phyloP scores from a whole-genome alignment of 352 stramenopile genomes.

The Pythium periplocum region DNA sequence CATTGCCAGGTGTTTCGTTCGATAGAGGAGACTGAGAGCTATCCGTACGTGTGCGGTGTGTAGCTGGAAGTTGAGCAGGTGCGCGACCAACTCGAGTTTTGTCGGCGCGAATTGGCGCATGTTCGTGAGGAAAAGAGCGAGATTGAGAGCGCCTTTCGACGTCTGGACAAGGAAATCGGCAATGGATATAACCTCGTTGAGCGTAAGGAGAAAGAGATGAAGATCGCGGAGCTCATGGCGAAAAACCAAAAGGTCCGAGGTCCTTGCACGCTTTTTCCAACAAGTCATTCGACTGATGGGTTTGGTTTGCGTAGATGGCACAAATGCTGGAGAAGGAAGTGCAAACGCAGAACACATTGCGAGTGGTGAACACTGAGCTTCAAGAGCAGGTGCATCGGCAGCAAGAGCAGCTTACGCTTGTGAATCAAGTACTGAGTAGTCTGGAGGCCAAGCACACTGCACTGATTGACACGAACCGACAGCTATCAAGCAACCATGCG shows the following conservation, averaged over 20 bases:
- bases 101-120: slow-evolving; percentile 31
- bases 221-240: slow-evolving; percentile 45
- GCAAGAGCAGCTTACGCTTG: slow-evolving; percentile 27
- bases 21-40: too few species aligned
- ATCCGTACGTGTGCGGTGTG: too few species aligned
- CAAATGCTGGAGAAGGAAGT: slow-evolving; percentile 51
- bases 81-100: slow-evolving; percentile 15
- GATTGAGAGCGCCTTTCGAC: slow-evolving; percentile 40
- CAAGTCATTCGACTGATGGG: background rate
- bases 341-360: slow-evolving; percentile 26
- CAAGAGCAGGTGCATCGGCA: slow-evolving; percentile 20
- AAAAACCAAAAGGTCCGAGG: slow-evolving; percentile 52
- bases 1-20: too few species aligned
- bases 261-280: background rate
- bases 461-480: slow-evolving; percentile 22
- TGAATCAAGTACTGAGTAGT: slow-evolving; percentile 30
- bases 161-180: slow-evolving; percentile 45
- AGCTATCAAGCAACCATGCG: slow-evolving; percentile 26
- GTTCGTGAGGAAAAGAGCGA: slow-evolving; percentile 33
- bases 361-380: slow-evolving; percentile 24
- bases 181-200: slow-evolving; percentile 50
- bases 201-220: slow-evolving; percentile 57
- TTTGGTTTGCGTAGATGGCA: slow-evolving; percentile 25
- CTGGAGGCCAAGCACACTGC: slow-evolving; percentile 34
- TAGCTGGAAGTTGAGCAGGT: slow-evolving; percentile 20